These are phyloP conservation scores for Trichoderma pleuroti DNA, from an alignment of 2,329 filamentous ascomycete species.

Conservation along the genomic window DNA sequence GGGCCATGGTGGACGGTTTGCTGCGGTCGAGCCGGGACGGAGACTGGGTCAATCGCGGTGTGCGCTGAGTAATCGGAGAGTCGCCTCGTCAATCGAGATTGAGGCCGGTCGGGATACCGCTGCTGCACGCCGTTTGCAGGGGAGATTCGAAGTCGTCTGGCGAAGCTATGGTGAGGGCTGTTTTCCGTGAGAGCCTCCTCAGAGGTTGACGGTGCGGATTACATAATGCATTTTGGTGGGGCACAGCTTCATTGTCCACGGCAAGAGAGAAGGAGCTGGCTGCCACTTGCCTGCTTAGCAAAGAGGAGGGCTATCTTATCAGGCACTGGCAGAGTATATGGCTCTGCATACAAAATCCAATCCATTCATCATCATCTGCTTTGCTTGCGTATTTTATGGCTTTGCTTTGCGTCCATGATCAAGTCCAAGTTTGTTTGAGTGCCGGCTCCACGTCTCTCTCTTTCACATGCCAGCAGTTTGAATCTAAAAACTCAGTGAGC, in stretches of 20 bases:
- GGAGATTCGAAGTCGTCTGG: not conserved
- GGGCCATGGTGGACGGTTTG: conserved; percentile 66
- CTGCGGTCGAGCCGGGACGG: conserved; percentile 20
- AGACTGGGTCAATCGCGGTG: conserved; percentile 12
- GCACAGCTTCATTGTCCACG: not conserved
- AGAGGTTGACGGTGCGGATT: conserved; percentile 6
- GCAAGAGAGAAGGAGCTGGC: not conserved
- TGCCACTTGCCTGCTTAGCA: not conserved
- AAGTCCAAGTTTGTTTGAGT: not conserved
- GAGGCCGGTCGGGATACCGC: not conserved
- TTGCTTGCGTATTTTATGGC: not conserved
- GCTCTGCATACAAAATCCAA: not conserved
- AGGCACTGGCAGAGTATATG: not conserved
- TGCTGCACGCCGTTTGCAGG: conserved; percentile 12
- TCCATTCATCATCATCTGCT: not conserved
- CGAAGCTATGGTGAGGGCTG: conserved; percentile 10
- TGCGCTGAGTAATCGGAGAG: not conserved
- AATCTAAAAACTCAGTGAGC: not conserved
- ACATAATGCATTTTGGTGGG: conserved; percentile 16
- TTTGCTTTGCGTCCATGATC: not conserved
- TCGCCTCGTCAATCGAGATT: conserved; percentile 1
- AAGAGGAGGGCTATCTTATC: not conserved
- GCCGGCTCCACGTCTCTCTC: not conserved
- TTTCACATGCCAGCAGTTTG: not conserved
- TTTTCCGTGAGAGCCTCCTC: conserved; percentile 18